These are phyloP conservation scores for Pestalotiopsis sp. DNA, from an alignment of 2,329 filamentous ascomycete species.

Conservation along the genomic window DNA sequence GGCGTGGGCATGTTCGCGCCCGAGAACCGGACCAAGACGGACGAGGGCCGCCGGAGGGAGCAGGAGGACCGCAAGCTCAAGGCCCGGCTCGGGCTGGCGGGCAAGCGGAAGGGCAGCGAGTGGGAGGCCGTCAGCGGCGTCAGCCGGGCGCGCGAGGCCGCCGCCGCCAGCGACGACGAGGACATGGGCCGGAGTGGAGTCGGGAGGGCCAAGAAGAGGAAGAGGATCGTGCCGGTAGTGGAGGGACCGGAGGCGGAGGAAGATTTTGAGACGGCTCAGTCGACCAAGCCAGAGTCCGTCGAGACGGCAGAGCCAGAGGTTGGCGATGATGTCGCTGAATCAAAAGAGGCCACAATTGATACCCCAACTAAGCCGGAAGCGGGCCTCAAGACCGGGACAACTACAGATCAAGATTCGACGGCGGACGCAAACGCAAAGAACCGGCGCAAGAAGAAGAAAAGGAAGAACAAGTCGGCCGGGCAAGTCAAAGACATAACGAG, in stretches of 20 bases:
- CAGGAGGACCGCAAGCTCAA: conserved; percentile 24
- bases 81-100: conserved; percentile 21
- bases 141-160: background rate
- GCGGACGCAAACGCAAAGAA: conserved; percentile 21
- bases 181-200: conserved; percentile 33
- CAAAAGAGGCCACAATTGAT: background rate
- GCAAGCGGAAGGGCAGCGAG: conserved; percentile 17
- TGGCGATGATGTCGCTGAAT: background rate
- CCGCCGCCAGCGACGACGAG: conserved; percentile 19
- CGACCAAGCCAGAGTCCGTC: background rate
- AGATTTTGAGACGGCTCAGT: background rate
- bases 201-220: conserved; percentile 30
- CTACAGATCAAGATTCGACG: background rate
- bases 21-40: conserved; percentile 21
- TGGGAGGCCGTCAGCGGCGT: conserved; percentile 17
- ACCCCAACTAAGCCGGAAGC: background rate
- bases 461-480: conserved; percentile 21
- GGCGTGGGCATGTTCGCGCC: conserved; percentile 17
- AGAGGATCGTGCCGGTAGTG: background rate
- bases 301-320: background rate
- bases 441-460: conserved; percentile 32
- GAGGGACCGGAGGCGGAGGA: background rate
- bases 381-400: background rate
- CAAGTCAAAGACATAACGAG: background rate
- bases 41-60: conserved; percentile 16